Evolutionary conservation across 176 grass and related monocot species (phyloP).

Genomic region (Carex parvula): DNA sequence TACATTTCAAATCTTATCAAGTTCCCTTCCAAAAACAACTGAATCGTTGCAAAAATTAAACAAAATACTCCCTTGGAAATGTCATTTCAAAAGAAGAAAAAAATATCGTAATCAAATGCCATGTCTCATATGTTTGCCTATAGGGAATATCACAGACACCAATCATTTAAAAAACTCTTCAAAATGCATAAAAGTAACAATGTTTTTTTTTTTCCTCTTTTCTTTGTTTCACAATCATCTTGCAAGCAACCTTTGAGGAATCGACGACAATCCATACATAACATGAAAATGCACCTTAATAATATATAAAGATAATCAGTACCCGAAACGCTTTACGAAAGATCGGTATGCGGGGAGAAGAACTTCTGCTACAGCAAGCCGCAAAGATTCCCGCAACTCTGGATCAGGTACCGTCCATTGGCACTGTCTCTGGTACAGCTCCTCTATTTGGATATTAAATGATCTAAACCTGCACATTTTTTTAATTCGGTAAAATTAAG

Average conservation of each 20-base stretch:
- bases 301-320: conserved; percentile 31
- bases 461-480: conserved; percentile 57
- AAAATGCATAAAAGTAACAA: background rate
- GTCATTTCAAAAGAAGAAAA: background rate
- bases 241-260: background rate
- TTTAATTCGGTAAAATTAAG: background rate
- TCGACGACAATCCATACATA: background rate
- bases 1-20: conserved; percentile 4
- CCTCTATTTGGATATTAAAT: conserved; percentile 81
- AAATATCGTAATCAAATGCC: background rate
- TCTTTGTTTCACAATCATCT: background rate
- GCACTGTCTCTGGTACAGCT: conserved; percentile 84
- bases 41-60: background rate
- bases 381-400: conserved; percentile 68
- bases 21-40: background rate
- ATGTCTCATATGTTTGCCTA: background rate
- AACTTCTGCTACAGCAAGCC: conserved; percentile 85
- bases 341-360: conserved; percentile 88
- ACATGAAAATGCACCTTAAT: conserved; percentile 1
- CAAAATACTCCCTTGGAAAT: background rate
- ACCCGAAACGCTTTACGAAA: conserved; percentile 85
- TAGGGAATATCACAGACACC: background rate
- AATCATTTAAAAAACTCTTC: background rate
- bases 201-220: background rate
- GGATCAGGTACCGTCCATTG: conserved; percentile 90